These are phyloP conservation scores for Dryadomyces quercus-mongolicae DNA, from an alignment of 2,329 filamentous ascomycete genomes.

Conservation along the genomic window DNA sequence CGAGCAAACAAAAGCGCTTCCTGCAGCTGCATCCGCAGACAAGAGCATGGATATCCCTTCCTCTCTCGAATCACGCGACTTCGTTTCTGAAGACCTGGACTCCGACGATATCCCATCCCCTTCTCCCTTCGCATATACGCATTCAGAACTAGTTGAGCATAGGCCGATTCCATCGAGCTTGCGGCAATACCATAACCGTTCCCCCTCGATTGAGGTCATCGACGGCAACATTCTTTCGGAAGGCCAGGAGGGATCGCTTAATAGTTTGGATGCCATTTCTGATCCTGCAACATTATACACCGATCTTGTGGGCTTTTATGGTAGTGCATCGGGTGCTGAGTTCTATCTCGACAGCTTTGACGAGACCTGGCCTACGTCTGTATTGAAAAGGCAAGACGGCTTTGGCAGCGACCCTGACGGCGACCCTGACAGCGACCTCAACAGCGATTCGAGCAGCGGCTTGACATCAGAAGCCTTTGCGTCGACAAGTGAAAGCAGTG, in stretches of 20 bases:
- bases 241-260: background rate
- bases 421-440: too few species aligned
- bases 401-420: background rate
- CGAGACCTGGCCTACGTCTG: background rate
- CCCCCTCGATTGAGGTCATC: background rate
- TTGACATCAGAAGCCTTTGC: background rate
- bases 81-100: background rate
- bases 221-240: background rate
- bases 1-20: background rate
- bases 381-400: background rate
- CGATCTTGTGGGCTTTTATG: background rate
- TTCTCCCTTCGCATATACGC: background rate
- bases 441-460: background rate
- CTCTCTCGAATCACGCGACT: background rate
- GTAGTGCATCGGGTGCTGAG: background rate
- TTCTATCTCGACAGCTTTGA: background rate
- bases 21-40: background rate
- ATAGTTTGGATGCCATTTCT: background rate
- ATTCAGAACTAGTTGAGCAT: background rate
- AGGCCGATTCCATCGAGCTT: background rate
- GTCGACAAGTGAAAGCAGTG: background rate
- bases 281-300: background rate
- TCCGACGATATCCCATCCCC: background rate
- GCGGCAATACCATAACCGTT: background rate
- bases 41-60: background rate